These are phyloP conservation scores for Fusarium sambucinum DNA, from an alignment of 2,329 filamentous ascomycete genomes.

Conservation along the genomic window DNA sequence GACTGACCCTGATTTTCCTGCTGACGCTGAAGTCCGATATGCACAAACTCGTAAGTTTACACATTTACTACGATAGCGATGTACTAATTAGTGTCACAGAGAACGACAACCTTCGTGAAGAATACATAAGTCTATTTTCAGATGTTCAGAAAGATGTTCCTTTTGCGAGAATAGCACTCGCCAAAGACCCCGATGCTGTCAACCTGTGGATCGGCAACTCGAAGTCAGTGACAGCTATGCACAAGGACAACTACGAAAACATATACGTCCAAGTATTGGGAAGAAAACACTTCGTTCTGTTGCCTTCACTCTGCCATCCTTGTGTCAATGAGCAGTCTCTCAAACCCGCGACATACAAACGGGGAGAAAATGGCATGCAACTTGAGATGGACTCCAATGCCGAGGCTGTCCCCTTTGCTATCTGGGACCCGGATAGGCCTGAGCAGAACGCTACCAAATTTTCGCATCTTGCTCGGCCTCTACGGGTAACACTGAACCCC, in stretches of 20 bases:
- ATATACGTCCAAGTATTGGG: constrained; percentile 83
- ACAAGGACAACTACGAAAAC: constrained; percentile 89
- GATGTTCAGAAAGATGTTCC: constrained; percentile 74
- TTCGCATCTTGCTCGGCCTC: constrained; percentile 68
- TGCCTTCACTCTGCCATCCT: constrained; percentile 77
- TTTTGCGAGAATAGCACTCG: constrained; percentile 79
- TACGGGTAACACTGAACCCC: constrained; percentile 75
- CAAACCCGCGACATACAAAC: constrained; percentile 68
- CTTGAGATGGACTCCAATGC: constrained; percentile 53
- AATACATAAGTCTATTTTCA: constrained; percentile 73
- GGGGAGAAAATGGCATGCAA: constrained; percentile 48
- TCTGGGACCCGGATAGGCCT: constrained; percentile 78
- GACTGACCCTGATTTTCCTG: constrained; percentile 50
- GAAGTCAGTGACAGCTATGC: constrained; percentile 75
- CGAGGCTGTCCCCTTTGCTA: constrained; percentile 72
- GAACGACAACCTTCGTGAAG: constrained; percentile 83
- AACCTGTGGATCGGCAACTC: constrained; percentile 88
- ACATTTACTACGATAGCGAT: background rate
- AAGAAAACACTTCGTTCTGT: constrained; percentile 78
- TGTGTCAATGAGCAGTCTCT: constrained; percentile 75
- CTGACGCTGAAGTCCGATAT: constrained; percentile 69
- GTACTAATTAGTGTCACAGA: constrained; percentile 58
- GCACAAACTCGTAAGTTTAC: constrained; percentile 75
- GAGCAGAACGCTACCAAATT: constrained; percentile 64
- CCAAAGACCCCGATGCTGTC: constrained; percentile 75